Base-by-base conservation (phyloP, 768 basidiomycete genomes). In the Phanerodontia chrysosporium region DNA sequence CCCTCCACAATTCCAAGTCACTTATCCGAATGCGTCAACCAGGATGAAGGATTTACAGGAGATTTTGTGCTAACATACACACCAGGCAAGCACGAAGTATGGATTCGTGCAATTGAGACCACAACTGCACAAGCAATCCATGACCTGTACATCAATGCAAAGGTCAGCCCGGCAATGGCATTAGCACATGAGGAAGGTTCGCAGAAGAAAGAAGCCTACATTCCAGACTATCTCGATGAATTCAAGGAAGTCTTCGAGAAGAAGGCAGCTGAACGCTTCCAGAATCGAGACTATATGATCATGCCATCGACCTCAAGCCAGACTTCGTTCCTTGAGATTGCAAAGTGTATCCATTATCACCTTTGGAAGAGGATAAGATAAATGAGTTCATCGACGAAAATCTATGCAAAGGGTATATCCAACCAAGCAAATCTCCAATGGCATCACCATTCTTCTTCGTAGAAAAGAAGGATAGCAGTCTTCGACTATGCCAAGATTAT, bases 401-500 rank as follows among this genome's bases (percentile, higher is more conserved):
- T 42, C 60, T 61, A 14, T 28, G 29, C 2, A 65, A 58, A 14
- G 68, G 67, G 21, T 60, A 52, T n/a, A 69, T 69, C n/a, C 25
- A 56, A 12, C 64, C 58, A 13, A 66, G 63, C 0, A 60, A 60
- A 44, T 60, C 59, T 22, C 59, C 59, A 0, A 58, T 66, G 13
- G 60, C 70, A 7, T 62, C 64, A 0, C 63, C 70, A 0, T 62
- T 70, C 48, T 66, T 70, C 59, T 74, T 76, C 44, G 59, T 74
- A 6, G 68, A 68, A 25, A 76, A 76, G 64, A 73, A 76, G 60
- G 75, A 74, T 58, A 68, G 73, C 1, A 49, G 51, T 0, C 59
- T 75, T 0, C 52, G 67, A 1, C 67, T 65, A 0, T 66, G 73
- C 4, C 67, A 73, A 30, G 75, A 77, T 49, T 77, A 77, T 48